Conservation (phyloP, 176 grass and related monocot genomes). For the Elaeis guineensis region DNA sequence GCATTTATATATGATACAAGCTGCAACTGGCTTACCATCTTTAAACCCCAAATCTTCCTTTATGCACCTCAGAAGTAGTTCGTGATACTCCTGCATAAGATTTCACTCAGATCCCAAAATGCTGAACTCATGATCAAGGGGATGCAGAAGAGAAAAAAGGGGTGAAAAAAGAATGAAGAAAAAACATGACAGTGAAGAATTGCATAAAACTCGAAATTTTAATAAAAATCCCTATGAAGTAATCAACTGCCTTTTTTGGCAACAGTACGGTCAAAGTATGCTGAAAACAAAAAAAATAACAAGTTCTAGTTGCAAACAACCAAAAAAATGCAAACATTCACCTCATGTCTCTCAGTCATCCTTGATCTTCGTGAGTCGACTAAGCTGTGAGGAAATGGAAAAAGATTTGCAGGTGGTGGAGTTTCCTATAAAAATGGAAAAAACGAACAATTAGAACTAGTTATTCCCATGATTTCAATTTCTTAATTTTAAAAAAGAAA, state of each 20-base stretch:
- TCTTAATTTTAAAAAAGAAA: no score
- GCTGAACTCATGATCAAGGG: no score
- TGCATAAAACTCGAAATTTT: no score
- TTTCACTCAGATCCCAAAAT: no score
- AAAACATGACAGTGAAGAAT: no score
- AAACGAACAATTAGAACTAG: no score
- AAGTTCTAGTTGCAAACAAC: neutral
- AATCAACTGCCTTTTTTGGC: no score
- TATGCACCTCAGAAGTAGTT: conserved; percentile 77
- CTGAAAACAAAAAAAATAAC: neutral
- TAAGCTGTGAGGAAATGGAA: conserved; percentile 43
- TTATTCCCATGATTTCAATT: no score
- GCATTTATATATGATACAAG: conserved; percentile 83
- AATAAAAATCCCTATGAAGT: no score
- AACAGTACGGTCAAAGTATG: no score
- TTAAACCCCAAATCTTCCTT: conserved; percentile 88
- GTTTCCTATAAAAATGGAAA: conserved; percentile 39
- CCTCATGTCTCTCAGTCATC: conserved; percentile 70
- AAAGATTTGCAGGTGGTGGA: conserved; percentile 54
- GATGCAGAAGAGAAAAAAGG: conserved; percentile 1
- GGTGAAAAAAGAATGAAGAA: neutral
- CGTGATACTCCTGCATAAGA: conserved; percentile 74
- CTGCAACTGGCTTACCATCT: conserved; percentile 77
- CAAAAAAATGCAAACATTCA: conserved; percentile 22
- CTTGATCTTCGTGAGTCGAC: conserved; percentile 48